Conservation (phyloP, 768 basidiomycete species). For the Hortiboletus flavorubellus region DNA sequence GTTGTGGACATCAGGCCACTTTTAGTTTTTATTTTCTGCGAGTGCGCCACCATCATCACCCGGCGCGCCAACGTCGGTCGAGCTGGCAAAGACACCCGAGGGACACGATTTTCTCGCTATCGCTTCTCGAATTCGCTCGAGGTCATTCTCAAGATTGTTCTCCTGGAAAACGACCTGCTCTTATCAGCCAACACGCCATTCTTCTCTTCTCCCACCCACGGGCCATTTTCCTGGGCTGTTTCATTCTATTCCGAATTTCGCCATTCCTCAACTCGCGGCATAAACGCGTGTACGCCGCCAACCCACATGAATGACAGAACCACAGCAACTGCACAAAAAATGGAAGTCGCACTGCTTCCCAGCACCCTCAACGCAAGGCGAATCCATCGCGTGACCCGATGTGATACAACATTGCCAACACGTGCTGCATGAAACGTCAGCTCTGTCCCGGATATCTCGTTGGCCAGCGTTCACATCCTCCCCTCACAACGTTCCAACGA, state of each 20-base stretch:
- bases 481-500: constrained; percentile 20
- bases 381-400: constrained; percentile 24
- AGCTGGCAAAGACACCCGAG: too few relatives aligned
- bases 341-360: constrained; percentile 25
- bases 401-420: constrained; percentile 29
- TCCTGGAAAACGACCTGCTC: not conserved
- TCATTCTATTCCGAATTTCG: constrained; percentile 13
- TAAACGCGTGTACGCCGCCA: constrained; percentile 22
- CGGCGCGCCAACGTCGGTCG: not conserved
- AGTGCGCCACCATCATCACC: not conserved
- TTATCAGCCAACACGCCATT: constrained; percentile 11
- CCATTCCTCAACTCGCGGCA: constrained; percentile 1
- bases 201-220: not conserved
- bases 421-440: constrained; percentile 28
- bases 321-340: constrained; percentile 13
- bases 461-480: constrained; percentile 10
- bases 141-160: too few relatives aligned
- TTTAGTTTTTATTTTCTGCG: constrained; percentile 28
- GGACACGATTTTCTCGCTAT: not conserved
- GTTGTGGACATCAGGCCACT: constrained; percentile 30
- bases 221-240: constrained; percentile 10
- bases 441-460: constrained; percentile 27
- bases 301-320: constrained; percentile 16
- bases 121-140: not conserved
- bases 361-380: constrained; percentile 26